These are phyloP conservation scores for Camelina neglecta DNA, from an alignment of 345 rosid species.

Conservation along the genomic window DNA sequence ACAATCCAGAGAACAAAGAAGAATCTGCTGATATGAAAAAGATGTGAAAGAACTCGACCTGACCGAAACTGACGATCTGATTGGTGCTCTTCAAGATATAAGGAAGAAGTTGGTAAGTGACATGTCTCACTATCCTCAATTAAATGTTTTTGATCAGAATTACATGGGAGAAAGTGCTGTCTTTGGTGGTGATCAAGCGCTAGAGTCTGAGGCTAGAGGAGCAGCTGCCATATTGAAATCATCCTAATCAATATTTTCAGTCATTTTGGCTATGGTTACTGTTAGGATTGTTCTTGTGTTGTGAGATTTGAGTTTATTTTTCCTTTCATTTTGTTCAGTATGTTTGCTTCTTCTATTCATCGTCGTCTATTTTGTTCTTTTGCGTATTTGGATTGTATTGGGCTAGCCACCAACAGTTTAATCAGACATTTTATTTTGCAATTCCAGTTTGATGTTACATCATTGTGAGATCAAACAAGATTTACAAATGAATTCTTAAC, in stretches of 20 bases:
- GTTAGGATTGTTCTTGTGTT: not conserved
- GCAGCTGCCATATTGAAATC: not conserved
- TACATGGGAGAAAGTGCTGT: constrained; percentile 6
- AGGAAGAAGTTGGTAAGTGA: constrained; percentile 44
- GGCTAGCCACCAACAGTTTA: not conserved
- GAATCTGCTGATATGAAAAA: constrained; percentile 58
- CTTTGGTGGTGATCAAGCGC: not conserved
- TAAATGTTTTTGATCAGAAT: constrained; percentile 1
- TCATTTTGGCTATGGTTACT: not conserved
- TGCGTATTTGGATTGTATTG: too few species aligned
- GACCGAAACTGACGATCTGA: constrained; percentile 47
- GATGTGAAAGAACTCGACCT: constrained; percentile 48
- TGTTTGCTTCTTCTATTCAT: not conserved
- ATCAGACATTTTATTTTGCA: too few species aligned
- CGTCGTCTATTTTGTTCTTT: not conserved
- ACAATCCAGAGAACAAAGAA: constrained; percentile 19
- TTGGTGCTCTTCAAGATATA: constrained; percentile 41
- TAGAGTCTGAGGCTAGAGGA: constrained; percentile 23
- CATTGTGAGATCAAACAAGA: too few species aligned
- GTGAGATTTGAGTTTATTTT: not conserved
- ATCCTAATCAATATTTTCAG: not conserved
- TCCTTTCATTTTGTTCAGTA: not conserved
- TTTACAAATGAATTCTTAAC: too few species aligned
- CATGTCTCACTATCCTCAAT: constrained; percentile 3
- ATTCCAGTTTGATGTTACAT: too few species aligned